phyloP scores from a whole-genome alignment of 106 monocot genomes.

The Apostasia shenzhenica region DNA sequence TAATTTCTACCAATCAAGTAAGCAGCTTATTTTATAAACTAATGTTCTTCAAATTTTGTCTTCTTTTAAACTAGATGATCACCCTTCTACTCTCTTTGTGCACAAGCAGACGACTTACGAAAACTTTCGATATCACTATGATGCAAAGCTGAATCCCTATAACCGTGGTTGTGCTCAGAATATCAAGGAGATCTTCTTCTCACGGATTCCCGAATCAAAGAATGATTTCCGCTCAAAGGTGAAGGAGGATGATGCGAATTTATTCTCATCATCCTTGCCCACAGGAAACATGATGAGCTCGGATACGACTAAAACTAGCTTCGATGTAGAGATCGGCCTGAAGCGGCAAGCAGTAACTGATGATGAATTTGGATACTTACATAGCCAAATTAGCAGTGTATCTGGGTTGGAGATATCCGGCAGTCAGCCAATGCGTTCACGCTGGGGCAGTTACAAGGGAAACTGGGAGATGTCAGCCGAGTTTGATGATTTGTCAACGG shows the following conservation, averaged over 20 bases:
- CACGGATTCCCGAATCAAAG: conserved; percentile 33
- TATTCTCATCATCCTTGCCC: conserved; percentile 28
- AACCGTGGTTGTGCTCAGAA: conserved; percentile 39
- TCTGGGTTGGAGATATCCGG: conserved; percentile 19
- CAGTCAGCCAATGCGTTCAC: conserved; percentile 15
- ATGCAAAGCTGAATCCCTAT: conserved; percentile 49
- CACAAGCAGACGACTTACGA: conserved; percentile 58
- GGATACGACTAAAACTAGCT: conserved; percentile 22
- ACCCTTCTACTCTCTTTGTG: background rate
- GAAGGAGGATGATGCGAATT: conserved; percentile 19
- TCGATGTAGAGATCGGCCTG: conserved; percentile 41
- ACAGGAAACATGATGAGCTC: conserved; percentile 16
- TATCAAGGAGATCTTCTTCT: conserved; percentile 50
- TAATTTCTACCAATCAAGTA: conserved; percentile 65
- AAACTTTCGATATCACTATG: conserved; percentile 70
- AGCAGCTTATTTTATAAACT: background rate
- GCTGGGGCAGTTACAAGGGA: conserved; percentile 19
- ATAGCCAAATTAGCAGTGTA: conserved; percentile 41
- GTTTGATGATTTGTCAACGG: conserved; percentile 25
- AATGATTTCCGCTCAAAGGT: conserved; percentile 46
- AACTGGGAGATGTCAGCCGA: conserved; percentile 29
- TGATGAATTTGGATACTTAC: conserved; percentile 52
- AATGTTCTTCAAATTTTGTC: background rate
- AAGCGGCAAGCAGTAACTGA: conserved; percentile 34
- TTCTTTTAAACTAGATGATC: background rate